Conservation (phyloP, 441 rosid genomes). For the Gossypium laxum region DNA sequence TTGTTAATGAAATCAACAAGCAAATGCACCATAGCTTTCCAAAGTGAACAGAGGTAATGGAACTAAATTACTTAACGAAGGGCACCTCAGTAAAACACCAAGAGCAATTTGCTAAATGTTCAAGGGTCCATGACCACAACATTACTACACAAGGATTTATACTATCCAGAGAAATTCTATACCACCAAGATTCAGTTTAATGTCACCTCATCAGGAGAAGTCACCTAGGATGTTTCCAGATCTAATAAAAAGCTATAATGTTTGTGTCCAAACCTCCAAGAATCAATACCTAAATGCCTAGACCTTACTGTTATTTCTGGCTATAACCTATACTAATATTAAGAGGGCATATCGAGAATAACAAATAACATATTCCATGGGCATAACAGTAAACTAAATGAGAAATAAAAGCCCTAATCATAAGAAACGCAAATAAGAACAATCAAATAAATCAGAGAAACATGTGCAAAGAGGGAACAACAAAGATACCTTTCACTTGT, state of each 20-base stretch:
- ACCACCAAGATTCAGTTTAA: not conserved
- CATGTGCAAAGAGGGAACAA: not conserved
- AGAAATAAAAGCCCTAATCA: not conserved
- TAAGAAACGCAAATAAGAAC: not conserved
- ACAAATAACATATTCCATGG: not conserved
- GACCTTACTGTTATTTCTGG: not conserved
- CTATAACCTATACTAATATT: not conserved
- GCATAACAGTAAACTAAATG: not conserved
- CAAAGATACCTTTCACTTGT: conserved; percentile 79
- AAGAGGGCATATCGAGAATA: not conserved
- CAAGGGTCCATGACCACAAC: not conserved
- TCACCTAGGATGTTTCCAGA: not conserved
- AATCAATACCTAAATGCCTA: not conserved
- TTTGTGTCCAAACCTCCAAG: not conserved
- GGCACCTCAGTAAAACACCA: not conserved
- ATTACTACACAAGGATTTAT: not conserved
- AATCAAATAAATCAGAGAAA: conserved; percentile 2
- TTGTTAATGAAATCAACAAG: not conserved
- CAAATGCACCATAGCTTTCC: not conserved
- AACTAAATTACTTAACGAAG: not conserved
- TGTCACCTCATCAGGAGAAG: not conserved
- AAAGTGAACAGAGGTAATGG: not conserved
- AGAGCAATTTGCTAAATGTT: not conserved
- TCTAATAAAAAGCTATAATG: not conserved
- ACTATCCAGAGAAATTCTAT: not conserved